phyloP scores from a whole-genome alignment of 2,329 filamentous ascomycete species.

The Massarina eburnea region DNA sequence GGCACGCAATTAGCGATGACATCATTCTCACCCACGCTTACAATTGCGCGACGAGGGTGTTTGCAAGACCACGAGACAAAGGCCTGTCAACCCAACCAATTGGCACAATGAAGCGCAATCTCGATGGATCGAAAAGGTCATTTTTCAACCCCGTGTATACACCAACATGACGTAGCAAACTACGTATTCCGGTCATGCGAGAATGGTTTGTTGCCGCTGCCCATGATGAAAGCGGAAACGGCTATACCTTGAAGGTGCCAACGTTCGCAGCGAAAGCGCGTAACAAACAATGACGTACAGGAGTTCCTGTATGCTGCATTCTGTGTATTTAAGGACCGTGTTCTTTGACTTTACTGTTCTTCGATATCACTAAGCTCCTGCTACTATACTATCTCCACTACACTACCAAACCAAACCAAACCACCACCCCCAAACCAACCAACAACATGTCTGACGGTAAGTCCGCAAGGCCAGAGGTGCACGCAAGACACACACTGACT shows the following conservation, averaged over 20 bases:
- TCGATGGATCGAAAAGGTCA: conserved; percentile 3
- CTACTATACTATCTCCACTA: conserved; percentile 16
- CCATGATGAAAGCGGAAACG: conserved; percentile 8
- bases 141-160: background rate
- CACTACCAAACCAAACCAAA: conserved; percentile 24
- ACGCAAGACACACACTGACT: no score
- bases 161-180: background rate
- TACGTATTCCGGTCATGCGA: conserved; percentile 8
- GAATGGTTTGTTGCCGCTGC: background rate
- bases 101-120: conserved; percentile 1
- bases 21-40: conserved; percentile 1
- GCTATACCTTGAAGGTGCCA: no score
- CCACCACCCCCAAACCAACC: conserved; percentile 22
- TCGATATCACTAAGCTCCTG: conserved; percentile 20
- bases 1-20: conserved; percentile 1
- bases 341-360: conserved; percentile 7
- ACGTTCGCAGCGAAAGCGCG: background rate
- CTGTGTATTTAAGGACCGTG: conserved; percentile 23
- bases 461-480: no score
- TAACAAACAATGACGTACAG: conserved; percentile 27
- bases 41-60: background rate
- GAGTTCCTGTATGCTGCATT: background rate
- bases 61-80: conserved; percentile 3
- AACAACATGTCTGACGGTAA: conserved; percentile 64
- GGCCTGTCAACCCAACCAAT: conserved; percentile 5